Evolutionary conservation across 2,329 filamentous ascomycete species (phyloP).

Genomic region (Xenoacremonium recifei): DNA sequence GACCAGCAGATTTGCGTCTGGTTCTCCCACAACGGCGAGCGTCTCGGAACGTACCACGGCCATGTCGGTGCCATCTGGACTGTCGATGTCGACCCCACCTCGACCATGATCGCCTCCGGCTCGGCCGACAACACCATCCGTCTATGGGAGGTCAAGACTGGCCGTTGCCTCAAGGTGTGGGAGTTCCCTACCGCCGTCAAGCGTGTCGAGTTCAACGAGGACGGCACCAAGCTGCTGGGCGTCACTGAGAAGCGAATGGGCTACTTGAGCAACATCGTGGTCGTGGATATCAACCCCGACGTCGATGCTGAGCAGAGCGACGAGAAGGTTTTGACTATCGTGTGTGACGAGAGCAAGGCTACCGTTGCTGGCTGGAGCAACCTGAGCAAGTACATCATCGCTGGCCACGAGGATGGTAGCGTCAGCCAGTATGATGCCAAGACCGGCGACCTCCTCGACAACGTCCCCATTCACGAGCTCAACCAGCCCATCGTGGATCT

Average conservation of each 20-base stretch:
- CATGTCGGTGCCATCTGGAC: constrained; percentile 99
- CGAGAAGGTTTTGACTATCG: constrained; percentile 81
- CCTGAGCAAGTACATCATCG: constrained; percentile 92
- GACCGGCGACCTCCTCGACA: constrained; percentile 79
- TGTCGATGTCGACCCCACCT: constrained; percentile 91
- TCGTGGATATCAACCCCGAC: constrained; percentile 85
- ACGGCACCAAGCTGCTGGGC: constrained; percentile 84
- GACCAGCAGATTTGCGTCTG: constrained; percentile 96
- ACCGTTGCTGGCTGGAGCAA: constrained; percentile 98
- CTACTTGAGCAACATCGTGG: constrained; percentile 89
- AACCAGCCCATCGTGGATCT: constrained; percentile 84
- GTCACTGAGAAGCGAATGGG: constrained; percentile 99
- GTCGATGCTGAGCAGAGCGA: constrained; percentile 79
- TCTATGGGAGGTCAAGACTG: constrained; percentile 93
- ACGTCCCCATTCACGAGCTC: constrained; percentile 81
- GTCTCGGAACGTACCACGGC: constrained; percentile 92
- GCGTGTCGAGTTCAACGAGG: constrained; percentile 94
- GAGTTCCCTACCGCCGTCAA: constrained; percentile 97
- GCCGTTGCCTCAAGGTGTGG: constrained; percentile 94
- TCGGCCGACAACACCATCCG: constrained; percentile 98
- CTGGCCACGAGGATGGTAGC: constrained; percentile 93
- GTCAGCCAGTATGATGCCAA: constrained; percentile 91
- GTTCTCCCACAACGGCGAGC: constrained; percentile 97
- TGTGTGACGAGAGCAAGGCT: constrained; percentile 93
- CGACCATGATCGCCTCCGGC: constrained; percentile 87